These are phyloP conservation scores for Hordeum marinum DNA, from an alignment of 176 grass and related monocot species.

Conservation along the genomic window DNA sequence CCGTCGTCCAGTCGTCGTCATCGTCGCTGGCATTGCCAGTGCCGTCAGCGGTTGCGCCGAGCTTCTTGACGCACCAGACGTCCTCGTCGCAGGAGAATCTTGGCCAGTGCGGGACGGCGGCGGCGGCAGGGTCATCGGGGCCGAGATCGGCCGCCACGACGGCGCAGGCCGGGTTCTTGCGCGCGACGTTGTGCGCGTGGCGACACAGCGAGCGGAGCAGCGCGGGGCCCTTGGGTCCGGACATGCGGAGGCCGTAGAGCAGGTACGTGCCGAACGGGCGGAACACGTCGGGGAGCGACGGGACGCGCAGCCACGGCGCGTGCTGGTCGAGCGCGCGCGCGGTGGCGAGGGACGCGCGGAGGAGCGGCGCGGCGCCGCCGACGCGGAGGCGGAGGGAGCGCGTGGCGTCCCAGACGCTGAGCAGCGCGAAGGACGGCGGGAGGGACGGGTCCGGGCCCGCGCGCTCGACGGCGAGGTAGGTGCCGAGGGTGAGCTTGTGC, in stretches of 20 bases:
- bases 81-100: slow-evolving; percentile 62
- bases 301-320: slow-evolving; percentile 55
- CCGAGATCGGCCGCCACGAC: slow-evolving; percentile 61
- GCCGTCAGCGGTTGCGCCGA: neutral
- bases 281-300: slow-evolving; percentile 67
- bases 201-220: slow-evolving; percentile 49
- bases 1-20: slow-evolving; percentile 39
- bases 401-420: slow-evolving; percentile 70
- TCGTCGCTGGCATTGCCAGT: neutral
- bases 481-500: slow-evolving; percentile 64
- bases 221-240: slow-evolving; percentile 34
- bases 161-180: slow-evolving; percentile 39
- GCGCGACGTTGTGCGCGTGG: slow-evolving; percentile 62
- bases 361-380: slow-evolving; percentile 26
- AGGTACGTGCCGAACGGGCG: slow-evolving; percentile 62
- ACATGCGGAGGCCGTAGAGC: slow-evolving; percentile 69
- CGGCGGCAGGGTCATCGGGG: slow-evolving; percentile 30
- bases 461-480: slow-evolving; percentile 59
- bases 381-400: slow-evolving; percentile 53
- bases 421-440: slow-evolving; percentile 49
- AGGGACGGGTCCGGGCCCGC: neutral
- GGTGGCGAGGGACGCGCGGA: slow-evolving; percentile 42
- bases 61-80: slow-evolving; percentile 65
- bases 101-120: slow-evolving; percentile 55
- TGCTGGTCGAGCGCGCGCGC: slow-evolving; percentile 47